Base-by-base conservation (phyloP, 306 rosid genomes). In the Rosa rugosa region DNA sequence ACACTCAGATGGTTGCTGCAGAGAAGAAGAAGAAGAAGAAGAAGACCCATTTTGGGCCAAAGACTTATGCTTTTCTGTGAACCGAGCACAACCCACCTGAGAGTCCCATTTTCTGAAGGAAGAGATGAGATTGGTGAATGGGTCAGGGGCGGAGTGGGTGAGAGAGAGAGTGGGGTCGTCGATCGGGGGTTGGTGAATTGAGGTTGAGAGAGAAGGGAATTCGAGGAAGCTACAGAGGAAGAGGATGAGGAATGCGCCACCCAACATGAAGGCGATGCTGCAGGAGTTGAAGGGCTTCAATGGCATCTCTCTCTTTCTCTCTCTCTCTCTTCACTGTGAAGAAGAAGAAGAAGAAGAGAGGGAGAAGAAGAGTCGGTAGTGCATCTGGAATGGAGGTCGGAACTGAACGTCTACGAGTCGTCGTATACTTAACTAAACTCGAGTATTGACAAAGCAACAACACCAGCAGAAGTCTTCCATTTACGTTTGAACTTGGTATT, bases 71-170 rank as follows among this genome's bases (percentile, higher is more conserved):
- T 89, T 91, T 71, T 87, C 89, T 77, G 38, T 81, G 80, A 89
- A 91, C 36, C 82, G 85, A 20, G 77, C 74, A 59, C 98, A 95
- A 11, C 98, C 94, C 77, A 95, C 90, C 16, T 75, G 84, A 47
- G 86, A 82, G 80, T 93, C 99, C 99, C 99, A 95, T 75, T 86
- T 84, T 82, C 84, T 80, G 79, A 95, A 95, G 27, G 98, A 86
- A 0, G 59, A 41, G 57, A 90, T 41, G 83, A 95, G 84, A 81
- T 89, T 84, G n/a, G 91, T 77, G 82, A 93, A 95, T 10, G 97
- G 87, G 22, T 86, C 83, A 0, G 80, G 74, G 7, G 77, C 1
- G 7, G 78, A 76, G 62, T 70, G 27, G 75, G 73, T 12, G 0
- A 59, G 75, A 5, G 85, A 72, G 0, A 74, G 72, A 10, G 84